Percentiles rank a stretch among this genome's conserved stretches.
phyloP scores from a whole-genome alignment of 495 filamentous ascomycete species.

The Tetracladium marchalianum region DNA sequence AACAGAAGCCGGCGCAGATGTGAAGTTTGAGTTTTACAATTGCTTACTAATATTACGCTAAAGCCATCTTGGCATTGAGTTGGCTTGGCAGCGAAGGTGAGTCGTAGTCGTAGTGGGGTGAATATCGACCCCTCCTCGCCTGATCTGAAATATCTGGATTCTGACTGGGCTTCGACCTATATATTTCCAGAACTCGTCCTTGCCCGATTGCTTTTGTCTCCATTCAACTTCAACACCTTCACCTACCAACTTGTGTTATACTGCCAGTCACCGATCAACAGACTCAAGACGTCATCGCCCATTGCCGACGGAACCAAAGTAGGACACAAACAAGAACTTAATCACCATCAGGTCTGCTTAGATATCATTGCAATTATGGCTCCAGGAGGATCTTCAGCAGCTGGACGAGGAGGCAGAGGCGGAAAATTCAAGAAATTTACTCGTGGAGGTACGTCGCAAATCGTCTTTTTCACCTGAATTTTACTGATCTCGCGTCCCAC shows the following conservation, averaged over 20 bases:
- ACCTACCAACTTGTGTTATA: too few relatives aligned
- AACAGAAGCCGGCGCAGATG: constrained; percentile 14
- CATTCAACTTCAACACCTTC: too few relatives aligned
- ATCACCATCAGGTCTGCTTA: background rate
- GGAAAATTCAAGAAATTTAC: constrained; percentile 92
- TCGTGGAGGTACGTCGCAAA: constrained; percentile 61
- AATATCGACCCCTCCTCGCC: constrained; percentile 10
- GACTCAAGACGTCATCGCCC: too few relatives aligned
- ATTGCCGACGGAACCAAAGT: too few relatives aligned
- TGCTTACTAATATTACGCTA: background rate
- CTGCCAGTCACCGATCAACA: too few relatives aligned
- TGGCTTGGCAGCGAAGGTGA: constrained; percentile 1
- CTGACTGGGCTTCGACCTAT: too few relatives aligned
- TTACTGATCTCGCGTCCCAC: constrained; percentile 1
- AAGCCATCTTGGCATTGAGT: background rate
- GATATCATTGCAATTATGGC: constrained; percentile 39
- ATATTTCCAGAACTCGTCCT: too few relatives aligned
- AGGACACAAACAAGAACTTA: background rate
- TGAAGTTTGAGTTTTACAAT: constrained; percentile 1
- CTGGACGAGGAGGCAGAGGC: constrained; percentile 58
- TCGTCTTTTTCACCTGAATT: background rate
- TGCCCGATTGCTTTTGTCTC: too few relatives aligned
- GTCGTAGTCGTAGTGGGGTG: constrained; percentile 15
- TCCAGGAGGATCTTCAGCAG: constrained; percentile 41
- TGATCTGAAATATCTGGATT: background rate